Conservation (phyloP, 176 grass and related monocot genomes). For the Lolium perenne region DNA sequence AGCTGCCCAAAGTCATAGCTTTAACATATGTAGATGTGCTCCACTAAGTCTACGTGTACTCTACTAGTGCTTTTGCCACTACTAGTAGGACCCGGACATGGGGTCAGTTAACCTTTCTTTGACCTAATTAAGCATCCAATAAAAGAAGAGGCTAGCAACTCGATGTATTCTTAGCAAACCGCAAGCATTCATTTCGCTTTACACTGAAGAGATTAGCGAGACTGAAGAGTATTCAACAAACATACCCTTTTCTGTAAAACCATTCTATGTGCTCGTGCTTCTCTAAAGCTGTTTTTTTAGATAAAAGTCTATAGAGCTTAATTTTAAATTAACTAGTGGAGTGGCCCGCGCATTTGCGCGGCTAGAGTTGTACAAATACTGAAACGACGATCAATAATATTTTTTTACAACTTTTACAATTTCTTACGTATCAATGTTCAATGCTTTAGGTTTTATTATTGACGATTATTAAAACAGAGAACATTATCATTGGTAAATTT, state of each 20-base stretch:
- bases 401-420: too few relatives aligned
- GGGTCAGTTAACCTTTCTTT: background rate
- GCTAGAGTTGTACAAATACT: too few relatives aligned
- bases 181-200: background rate
- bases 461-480: too few relatives aligned
- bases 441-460: too few relatives aligned
- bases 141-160: background rate
- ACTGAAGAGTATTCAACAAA: background rate
- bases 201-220: background rate
- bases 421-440: too few relatives aligned
- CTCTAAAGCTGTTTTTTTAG: too few relatives aligned
- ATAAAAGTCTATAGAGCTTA: too few relatives aligned
- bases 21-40: background rate
- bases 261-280: too few relatives aligned
- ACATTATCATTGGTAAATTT: too few relatives aligned
- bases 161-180: background rate
- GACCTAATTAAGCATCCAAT: constrained; percentile 29
- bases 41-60: background rate
- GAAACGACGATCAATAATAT: too few relatives aligned
- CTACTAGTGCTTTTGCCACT: constrained; percentile 33
- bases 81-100: background rate
- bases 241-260: background rate
- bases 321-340: too few relatives aligned
- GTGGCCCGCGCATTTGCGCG: too few relatives aligned
- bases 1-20: background rate